Percentiles rank a stretch among this genome's conserved stretches.
phyloP scores from a whole-genome alignment of 2,329 filamentous ascomycete genomes.

The Zarea fungicola region DNA sequence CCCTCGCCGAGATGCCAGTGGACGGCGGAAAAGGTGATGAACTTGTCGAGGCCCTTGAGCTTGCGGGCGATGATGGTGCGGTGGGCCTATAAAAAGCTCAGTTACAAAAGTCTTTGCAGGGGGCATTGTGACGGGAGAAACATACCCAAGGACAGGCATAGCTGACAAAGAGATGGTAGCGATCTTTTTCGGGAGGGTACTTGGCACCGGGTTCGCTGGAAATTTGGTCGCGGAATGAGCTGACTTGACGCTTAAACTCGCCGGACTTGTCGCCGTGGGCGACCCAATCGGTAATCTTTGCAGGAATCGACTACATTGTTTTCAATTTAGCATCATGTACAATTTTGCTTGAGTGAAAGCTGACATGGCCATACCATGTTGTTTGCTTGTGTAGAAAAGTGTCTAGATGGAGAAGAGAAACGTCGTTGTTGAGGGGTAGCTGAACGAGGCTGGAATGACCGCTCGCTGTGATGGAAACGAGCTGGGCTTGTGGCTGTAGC shows the following conservation, averaged over 20 bases:
- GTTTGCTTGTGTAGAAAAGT: conserved; percentile 1
- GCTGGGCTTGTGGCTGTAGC: neutral
- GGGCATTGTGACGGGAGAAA: conserved; percentile 1
- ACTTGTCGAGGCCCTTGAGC: conserved; percentile 85
- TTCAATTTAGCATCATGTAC: too few species aligned
- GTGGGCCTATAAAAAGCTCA: conserved; percentile 49
- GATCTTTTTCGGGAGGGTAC: conserved; percentile 79
- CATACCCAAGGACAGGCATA: conserved; percentile 86
- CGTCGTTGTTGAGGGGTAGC: neutral
- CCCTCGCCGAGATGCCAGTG: conserved; percentile 78
- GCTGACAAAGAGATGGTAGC: conserved; percentile 93
- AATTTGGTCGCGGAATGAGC: conserved; percentile 76
- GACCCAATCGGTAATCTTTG: conserved; percentile 79
- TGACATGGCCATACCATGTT: conserved; percentile 3
- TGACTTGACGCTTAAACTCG: conserved; percentile 87
- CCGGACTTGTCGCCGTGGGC: conserved; percentile 69
- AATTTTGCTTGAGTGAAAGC: too few species aligned
- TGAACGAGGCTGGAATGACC: neutral
- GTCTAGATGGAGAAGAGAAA: neutral
- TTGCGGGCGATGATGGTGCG: conserved; percentile 81
- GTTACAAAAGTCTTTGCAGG: neutral
- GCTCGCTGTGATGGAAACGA: conserved; percentile 5
- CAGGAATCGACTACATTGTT: conserved; percentile 14
- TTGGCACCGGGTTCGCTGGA: conserved; percentile 64
- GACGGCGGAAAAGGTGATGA: conserved; percentile 74